Evolutionary conservation across 352 stramenopile species (phyloP), one percentile per base, ranked within the genome.

Genomic region (Globisporangium mamillatum): DNA sequence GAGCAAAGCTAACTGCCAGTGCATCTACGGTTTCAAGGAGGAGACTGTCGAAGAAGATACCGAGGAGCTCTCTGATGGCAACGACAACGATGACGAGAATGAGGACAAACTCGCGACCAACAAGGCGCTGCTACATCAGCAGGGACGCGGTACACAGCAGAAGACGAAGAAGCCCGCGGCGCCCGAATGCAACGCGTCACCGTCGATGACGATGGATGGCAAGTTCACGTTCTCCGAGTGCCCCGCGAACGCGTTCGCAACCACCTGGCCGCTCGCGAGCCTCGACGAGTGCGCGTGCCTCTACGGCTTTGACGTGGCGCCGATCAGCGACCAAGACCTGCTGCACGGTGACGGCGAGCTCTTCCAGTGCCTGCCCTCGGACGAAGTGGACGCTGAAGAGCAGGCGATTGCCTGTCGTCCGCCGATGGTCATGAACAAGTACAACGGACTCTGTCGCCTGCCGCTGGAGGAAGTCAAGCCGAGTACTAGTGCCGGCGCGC

Each of bases 1-100:
- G 70, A 91, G 81, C 60, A 86, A 80, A 25, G 73, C 76, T 24
- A 93, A 91, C 48, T 93, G 86, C 70, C 75, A 89, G 55, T 93
- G 86, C 60, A 70, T 92, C 68, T 90, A 90, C 56, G 84, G 84
- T 2, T 70, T 88, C 36, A 56, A 69, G 38, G 67, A 76, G 8
- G 52, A 68, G 3, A 27, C 6, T 60, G 27, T n/a, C 41, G 41
- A n/a, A 50, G 16, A 32, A 4, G 9, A 32, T 10, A 1, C 2
- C 14, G 56, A 60, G 25, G 29, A 61, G 56, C 9, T 29, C n/a
- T 20, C 32, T n/a, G 32, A 54, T 3, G 20, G 18, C 29, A 27
- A 27, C n/a, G 29, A 7, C 9, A n/a, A 61, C n/a, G 55, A 25
- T 22, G 29, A 61, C 6, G 27, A 60, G 12, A 4, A 58, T 32